These are phyloP conservation scores for Fusarium pseudonygamai DNA, from an alignment of 2,329 filamentous ascomycete species.

Conservation along the genomic window DNA sequence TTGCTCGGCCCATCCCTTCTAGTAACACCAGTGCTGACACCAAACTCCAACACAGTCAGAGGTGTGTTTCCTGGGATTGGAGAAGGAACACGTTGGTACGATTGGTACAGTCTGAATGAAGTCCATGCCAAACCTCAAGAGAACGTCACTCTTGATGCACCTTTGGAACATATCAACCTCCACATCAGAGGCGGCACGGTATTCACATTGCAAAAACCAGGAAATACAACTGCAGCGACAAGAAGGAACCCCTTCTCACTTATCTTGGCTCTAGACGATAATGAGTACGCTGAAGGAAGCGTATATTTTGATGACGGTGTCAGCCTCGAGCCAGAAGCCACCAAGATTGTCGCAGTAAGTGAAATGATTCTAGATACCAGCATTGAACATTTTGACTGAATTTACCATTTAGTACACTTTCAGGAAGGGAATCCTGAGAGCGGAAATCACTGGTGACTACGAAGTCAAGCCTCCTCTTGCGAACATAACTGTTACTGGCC, in stretches of 20 bases:
- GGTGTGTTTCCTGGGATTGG: background rate
- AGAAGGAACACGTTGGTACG: background rate
- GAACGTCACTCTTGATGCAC: background rate
- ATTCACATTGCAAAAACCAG: background rate
- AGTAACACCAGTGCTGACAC: background rate
- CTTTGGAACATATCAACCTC: background rate
- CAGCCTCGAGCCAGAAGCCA: background rate
- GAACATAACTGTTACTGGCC: background rate
- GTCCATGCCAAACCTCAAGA: background rate
- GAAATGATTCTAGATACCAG: fast-evolving
- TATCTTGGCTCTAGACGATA: background rate
- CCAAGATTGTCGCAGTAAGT: background rate
- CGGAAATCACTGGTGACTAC: background rate
- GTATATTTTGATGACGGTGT: background rate
- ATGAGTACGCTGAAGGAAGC: background rate
- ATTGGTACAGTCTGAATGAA: background rate
- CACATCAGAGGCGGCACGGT: background rate
- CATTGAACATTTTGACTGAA: fast-evolving
- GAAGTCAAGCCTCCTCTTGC: background rate
- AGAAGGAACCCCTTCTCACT: background rate
- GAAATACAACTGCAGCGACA: background rate
- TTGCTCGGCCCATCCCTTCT: background rate
- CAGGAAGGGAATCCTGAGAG: background rate
- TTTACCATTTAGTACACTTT: too few relatives aligned
- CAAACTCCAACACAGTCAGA: background rate